Conservation (phyloP, 2,329 filamentous ascomycete species). For the Microsporum audouinii region DNA sequence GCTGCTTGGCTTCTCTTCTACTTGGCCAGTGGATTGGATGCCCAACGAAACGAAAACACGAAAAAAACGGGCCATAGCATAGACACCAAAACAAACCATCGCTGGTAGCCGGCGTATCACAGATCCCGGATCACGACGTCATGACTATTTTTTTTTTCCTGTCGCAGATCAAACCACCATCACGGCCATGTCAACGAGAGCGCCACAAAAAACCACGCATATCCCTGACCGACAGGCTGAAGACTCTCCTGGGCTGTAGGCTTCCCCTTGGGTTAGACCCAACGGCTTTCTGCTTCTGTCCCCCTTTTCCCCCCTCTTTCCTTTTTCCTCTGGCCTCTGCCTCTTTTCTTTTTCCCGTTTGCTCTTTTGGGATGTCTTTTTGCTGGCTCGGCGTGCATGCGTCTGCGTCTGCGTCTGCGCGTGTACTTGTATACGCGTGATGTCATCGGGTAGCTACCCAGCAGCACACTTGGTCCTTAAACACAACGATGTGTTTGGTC, state of each 20-base stretch:
- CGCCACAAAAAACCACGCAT: background rate
- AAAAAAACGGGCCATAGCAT: background rate
- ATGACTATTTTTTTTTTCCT: background rate
- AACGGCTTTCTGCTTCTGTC: slow-evolving; percentile 1
- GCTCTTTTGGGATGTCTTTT: background rate
- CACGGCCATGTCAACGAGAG: background rate
- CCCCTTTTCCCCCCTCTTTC: background rate
- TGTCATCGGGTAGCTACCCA: background rate
- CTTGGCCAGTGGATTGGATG: background rate
- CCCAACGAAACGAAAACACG: background rate
- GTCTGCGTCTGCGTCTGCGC: background rate
- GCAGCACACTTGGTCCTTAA: background rate
- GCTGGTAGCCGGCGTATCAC: slow-evolving; percentile 4
- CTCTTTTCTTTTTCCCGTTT: background rate
- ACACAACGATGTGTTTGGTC: background rate
- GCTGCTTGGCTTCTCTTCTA: background rate
- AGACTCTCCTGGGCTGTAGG: background rate
- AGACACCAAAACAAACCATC: background rate
- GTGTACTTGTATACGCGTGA: background rate
- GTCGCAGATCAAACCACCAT: background rate
- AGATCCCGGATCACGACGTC: background rate
- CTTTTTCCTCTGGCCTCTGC: background rate
- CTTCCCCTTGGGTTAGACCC: background rate
- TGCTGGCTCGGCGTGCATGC: background rate
- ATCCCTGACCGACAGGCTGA: background rate